A percentile compares a stretch with the other conserved stretches of the same genome.
phyloP scores from a whole-genome alignment of 805 yeast species.

The Spencermartinsiella europaea region DNA sequence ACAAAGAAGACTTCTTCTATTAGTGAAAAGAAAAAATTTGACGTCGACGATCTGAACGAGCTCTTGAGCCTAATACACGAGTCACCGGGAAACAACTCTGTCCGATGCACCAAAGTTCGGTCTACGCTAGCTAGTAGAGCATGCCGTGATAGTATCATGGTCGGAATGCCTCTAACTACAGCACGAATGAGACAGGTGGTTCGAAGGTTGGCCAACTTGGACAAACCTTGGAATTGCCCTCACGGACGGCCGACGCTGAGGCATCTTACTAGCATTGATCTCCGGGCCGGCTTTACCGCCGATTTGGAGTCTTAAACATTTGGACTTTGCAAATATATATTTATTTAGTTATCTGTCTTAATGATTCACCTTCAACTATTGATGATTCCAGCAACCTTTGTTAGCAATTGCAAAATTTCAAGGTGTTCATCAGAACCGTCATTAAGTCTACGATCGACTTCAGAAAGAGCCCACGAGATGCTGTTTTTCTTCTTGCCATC shows the following conservation, averaged over 20 bases:
- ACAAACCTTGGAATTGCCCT: slow-evolving; percentile 92
- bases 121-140: slow-evolving; percentile 92
- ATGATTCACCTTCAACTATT: slow-evolving; percentile 1
- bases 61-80: slow-evolving; percentile 62
- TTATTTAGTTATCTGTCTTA: not conserved
- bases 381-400: slow-evolving; percentile 40
- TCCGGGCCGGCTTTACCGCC: slow-evolving; percentile 10
- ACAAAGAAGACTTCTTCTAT: slow-evolving; percentile 20
- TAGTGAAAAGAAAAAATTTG: slow-evolving; percentile 66
- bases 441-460: slow-evolving; percentile 65
- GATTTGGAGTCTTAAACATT: slow-evolving; percentile 6
- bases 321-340: not conserved
- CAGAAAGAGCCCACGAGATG: slow-evolving; percentile 62
- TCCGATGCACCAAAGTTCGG: slow-evolving; percentile 73
- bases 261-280: slow-evolving; percentile 58
- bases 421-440: slow-evolving; percentile 89
- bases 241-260: slow-evolving; percentile 98
- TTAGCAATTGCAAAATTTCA: slow-evolving; percentile 63
- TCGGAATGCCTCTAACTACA: slow-evolving; percentile 63
- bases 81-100: slow-evolving; percentile 38
- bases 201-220: slow-evolving; percentile 58
- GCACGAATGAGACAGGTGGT: slow-evolving; percentile 67
- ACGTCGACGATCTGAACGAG: slow-evolving; percentile 63
- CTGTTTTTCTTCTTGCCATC: slow-evolving; percentile 54
- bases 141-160: slow-evolving; percentile 90